Base-by-base conservation (phyloP, 345 rosid genomes). In the Pistacia atlantica region DNA sequence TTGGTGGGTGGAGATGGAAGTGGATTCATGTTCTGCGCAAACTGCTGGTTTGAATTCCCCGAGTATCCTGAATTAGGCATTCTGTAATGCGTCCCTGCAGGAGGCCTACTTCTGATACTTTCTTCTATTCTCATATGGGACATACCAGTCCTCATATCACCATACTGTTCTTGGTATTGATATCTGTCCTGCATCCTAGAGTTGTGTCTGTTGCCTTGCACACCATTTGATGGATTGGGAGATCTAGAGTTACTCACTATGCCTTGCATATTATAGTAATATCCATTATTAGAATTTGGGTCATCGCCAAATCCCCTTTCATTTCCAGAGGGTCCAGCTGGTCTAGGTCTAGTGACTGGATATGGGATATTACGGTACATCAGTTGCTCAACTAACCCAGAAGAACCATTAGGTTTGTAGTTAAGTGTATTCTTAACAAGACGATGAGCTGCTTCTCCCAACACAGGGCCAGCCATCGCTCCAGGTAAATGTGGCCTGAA, bases 391-490 rank as follows among this genome's bases (percentile, higher is more conserved):
- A 79, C 65, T 54, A 76, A 56, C 71, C 88, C 87, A 65, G 85
- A 79, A 28, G 91, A 83, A 56, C 92, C 87, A 81, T 83, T 86
- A 28, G 89, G 51, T 86, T 86, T 92, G 72, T 91, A 80, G 81
- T 92, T 97, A 66, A 97, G 98, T 1, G 96, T 87, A 81, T 87
- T 97, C 88, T 86, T 97, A 77, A 97, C 91, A 67, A 97, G 98
- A 74, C 99, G 98, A 82, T 94, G 97, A 78, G 97, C 98, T 71
- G 97, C 97, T 83, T 92, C 97, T 79, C 97, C 98, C 80, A 97
- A 84, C 48, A 79, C 14, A 62, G 83, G 88, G 33, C 99, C 97
- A 7, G 86, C 87, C 20, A 94, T 86, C 58, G 92, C 98, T 75
- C 98, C 94, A 65, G 92, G 93, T 72, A 94, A 88, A 71, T 81